These are phyloP conservation scores for Syzygium jambos DNA, from an alignment of 345 rosid species.

Conservation along the genomic window DNA sequence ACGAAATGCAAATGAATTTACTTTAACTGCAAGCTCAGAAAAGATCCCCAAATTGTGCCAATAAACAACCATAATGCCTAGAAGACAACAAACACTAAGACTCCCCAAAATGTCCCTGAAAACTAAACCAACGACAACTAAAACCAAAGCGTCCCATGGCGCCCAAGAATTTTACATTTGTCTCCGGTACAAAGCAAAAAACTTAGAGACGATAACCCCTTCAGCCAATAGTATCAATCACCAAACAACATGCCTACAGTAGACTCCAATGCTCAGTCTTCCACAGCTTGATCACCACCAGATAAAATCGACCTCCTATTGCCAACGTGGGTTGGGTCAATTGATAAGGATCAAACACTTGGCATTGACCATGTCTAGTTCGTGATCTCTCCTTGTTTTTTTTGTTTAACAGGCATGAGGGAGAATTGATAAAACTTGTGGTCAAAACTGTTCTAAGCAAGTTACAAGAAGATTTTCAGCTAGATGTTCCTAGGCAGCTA, in stretches of 20 bases:
- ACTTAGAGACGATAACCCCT: background rate
- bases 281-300: background rate
- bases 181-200: accelerated
- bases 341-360: background rate
- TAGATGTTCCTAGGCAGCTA: background rate
- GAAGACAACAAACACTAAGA: background rate
- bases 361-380: no score
- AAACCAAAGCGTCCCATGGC: accelerated
- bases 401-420: no score
- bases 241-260: no score
- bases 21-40: background rate
- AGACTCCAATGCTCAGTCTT: accelerated
- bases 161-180: background rate
- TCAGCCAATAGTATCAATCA: background rate
- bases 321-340: background rate
- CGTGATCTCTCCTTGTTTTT: no score
- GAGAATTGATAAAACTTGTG: background rate
- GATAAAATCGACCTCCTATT: background rate
- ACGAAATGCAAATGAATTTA: background rate
- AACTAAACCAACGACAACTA: accelerated
- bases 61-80: background rate
- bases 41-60: background rate
- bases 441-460: background rate
- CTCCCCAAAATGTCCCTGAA: background rate
- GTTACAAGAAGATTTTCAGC: background rate